Evolutionary conservation across 177 flowering plant genomes (phyloP).

Genomic region (Tripterygium wilfordii): DNA sequence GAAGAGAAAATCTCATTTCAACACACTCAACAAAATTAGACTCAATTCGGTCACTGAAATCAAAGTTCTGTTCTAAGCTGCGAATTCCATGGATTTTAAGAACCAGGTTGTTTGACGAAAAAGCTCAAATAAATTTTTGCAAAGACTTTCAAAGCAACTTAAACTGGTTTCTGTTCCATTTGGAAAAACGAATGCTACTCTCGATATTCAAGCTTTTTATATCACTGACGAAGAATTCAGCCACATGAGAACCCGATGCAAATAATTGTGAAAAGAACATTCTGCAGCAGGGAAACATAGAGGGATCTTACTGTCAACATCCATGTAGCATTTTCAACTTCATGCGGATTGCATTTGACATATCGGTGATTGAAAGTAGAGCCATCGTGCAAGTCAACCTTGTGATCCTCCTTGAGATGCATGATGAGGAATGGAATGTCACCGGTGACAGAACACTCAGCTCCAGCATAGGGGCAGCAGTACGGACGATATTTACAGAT

Average conservation of each 20-base stretch:
- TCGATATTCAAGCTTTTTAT: too few species aligned
- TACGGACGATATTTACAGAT: conserved; percentile 42
- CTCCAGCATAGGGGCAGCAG: conserved; percentile 58
- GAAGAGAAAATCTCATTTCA: too few species aligned
- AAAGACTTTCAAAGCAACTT: too few species aligned
- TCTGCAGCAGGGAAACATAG: background rate
- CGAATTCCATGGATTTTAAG: too few species aligned
- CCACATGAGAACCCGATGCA: too few species aligned
- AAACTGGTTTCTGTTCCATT: background rate
- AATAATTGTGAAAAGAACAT: background rate
- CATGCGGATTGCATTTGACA: conserved; percentile 45
- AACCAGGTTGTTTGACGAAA: too few species aligned
- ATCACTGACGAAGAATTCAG: too few species aligned
- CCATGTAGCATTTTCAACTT: conserved; percentile 53
- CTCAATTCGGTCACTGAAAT: too few species aligned
- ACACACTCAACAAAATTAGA: too few species aligned
- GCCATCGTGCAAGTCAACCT: conserved; percentile 61
- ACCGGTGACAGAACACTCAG: conserved; percentile 50
- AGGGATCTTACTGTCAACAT: conserved; percentile 40
- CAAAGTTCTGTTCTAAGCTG: too few species aligned
- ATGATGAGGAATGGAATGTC: conserved; percentile 40
- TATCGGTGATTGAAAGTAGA: conserved; percentile 48
- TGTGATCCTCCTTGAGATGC: conserved; percentile 55
- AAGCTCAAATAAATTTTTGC: background rate
- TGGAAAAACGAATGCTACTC: too few species aligned